Evolutionary conservation across 352 stramenopile genomes (phyloP).

Genomic region (Phytophthora cryptogea): DNA sequence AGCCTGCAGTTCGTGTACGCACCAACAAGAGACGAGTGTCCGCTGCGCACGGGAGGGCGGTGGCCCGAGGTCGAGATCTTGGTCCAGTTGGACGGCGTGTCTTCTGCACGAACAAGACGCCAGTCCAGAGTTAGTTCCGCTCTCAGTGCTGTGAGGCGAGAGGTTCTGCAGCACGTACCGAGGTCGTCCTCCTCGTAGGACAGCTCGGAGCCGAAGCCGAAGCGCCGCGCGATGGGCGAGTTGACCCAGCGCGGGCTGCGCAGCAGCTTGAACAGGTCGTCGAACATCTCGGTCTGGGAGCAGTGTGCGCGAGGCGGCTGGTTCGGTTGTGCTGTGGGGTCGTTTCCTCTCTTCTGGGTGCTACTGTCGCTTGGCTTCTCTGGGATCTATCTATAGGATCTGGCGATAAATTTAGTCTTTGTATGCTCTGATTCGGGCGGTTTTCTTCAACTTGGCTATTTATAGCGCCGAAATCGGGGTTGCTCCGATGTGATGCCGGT

Average conservation of each 20-base stretch:
- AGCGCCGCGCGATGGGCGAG: constrained; percentile 69
- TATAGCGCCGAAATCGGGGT: neutral
- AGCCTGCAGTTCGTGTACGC: constrained; percentile 16
- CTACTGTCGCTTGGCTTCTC: constrained; percentile 1
- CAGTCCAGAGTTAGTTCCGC: neutral
- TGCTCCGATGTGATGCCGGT: neutral
- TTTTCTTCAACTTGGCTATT: constrained; percentile 2
- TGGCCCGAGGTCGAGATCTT: constrained; percentile 73
- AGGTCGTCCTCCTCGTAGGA: constrained; percentile 69
- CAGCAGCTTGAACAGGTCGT: constrained; percentile 84
- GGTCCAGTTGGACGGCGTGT: constrained; percentile 71
- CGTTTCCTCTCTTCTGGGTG: constrained; percentile 25
- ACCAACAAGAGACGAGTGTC: constrained; percentile 82
- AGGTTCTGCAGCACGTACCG: constrained; percentile 26
- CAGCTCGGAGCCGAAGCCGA: constrained; percentile 68
- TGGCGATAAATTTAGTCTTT: neutral
- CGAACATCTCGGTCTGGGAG: constrained; percentile 42
- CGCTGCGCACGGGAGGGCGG: constrained; percentile 72
- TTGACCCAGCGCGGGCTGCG: constrained; percentile 80
- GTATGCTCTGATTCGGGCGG: neutral
- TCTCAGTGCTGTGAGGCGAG: neutral
- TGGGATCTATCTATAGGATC: constrained; percentile 3
- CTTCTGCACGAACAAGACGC: constrained; percentile 29
- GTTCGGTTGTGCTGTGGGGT: constrained; percentile 29
- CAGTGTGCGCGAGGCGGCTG: constrained; percentile 12